Evolutionary conservation across 2,329 filamentous ascomycete species (phyloP), one percentile per base, ranked within the genome.

Genomic region (Xylariaceae sp.): DNA sequence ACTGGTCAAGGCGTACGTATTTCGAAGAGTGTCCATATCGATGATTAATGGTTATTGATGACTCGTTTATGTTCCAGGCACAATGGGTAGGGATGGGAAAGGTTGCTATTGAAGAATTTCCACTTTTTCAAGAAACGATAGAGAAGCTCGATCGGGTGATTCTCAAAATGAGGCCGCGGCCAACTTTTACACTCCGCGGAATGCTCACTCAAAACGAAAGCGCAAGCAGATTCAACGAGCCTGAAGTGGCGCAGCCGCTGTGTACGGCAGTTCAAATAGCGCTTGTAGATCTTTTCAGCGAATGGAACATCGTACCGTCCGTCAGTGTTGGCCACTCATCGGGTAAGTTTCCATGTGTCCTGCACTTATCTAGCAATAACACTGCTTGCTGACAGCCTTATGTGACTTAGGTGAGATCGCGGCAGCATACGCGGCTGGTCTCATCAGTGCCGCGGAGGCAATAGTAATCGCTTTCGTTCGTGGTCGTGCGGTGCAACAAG

Each of bases 201-300:
- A 47, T 54, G 18, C 54, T 54, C 41, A 45, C 43, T 6, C 36
- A n/a, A 10, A 30, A 19, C 15, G 45, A 32, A 41, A 57, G 40
- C 14, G 45, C n/a, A 14, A 32, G 19, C 38, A 49, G 42, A 17
- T 46, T 60, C 14, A 48, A 49, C 17, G 55, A 63, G 39, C 52
- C 60, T 9, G 56, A 62, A 11, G 39, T 62, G 38, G 45, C 60
- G 5, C 62, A 64, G 31, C 61, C 65, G 4, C 68, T 74, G 45
- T 73, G 73, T 62, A 76, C 75, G 55, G 73, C 69, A 15, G 57
- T 75, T 47, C 71, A 77, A 53, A 59, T 72, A 36, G 61, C 63
- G 38, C 69, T 71, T 44, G 73, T 75, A 45, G 69, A 72, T 36
- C 58, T 68, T 18, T 66, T 71, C 41, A 63, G 65, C 10, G 62